Evolutionary conservation across 75 land plant species (phyloP).

Genomic region (Pseudotsuga menziesii): DNA sequence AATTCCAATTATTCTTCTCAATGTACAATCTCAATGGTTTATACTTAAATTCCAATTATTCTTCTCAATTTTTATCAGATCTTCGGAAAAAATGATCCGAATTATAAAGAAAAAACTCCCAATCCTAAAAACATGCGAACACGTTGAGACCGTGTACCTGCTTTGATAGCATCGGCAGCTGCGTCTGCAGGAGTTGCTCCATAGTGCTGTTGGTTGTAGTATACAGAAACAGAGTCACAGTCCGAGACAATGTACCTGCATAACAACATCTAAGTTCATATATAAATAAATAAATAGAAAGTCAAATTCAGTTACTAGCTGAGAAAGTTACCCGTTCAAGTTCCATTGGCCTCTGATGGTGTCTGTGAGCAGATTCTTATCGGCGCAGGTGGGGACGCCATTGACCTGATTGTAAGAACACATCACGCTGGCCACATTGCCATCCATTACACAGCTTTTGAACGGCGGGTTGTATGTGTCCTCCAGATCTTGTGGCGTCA

Average conservation of each 20-base stretch:
- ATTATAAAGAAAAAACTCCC: too few relatives aligned
- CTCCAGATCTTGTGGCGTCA: constrained; percentile 70
- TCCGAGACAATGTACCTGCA: constrained; percentile 87
- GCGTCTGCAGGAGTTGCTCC: constrained; percentile 76
- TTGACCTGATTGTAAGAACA: constrained; percentile 96
- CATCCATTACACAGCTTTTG: constrained; percentile 71
- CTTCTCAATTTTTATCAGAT: too few relatives aligned
- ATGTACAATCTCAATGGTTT: too few relatives aligned
- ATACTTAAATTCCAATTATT: too few relatives aligned
- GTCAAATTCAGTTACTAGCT: too few relatives aligned
- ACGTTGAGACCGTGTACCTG: constrained; percentile 35
- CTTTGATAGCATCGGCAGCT: constrained; percentile 71
- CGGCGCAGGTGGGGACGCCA: constrained; percentile 93
- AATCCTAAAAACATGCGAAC: too few relatives aligned
- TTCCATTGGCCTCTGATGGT: constrained; percentile 64
- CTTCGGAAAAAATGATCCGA: too few relatives aligned
- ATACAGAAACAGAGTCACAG: constrained; percentile 86
- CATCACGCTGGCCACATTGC: constrained; percentile 83
- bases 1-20: too few relatives aligned
- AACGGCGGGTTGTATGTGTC: constrained; percentile 91
- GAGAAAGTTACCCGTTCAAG: constrained; percentile 59
- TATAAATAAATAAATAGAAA: neutral
- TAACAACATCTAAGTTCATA: neutral
- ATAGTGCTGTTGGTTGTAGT: constrained; percentile 55
- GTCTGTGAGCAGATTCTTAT: constrained; percentile 50